Evolutionary conservation across 345 rosid species (phyloP).

Genomic region (Cochlearia excelsa): DNA sequence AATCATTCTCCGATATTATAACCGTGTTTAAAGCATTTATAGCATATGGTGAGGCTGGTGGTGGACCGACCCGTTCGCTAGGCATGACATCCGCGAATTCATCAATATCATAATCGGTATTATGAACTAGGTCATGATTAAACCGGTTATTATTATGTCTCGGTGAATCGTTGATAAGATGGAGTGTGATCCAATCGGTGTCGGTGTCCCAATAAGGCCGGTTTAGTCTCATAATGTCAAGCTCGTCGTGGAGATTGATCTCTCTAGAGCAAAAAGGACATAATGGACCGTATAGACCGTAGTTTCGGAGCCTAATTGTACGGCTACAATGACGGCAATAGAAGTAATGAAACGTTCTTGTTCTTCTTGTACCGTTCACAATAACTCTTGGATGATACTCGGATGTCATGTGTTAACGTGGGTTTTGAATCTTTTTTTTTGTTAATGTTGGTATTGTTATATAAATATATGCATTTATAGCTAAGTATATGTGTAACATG

Average conservation of each 20-base stretch:
- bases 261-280: conserved; percentile 55
- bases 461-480: conserved; percentile 12
- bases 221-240: conserved; percentile 45
- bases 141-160: conserved; percentile 1
- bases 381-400: conserved; percentile 42
- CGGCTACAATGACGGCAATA: conserved; percentile 66
- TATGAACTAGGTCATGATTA: conserved; percentile 9
- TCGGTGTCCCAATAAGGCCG: conserved; percentile 45
- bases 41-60: conserved; percentile 42
- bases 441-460: not conserved
- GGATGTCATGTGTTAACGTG: conserved; percentile 18
- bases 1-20: conserved; percentile 34
- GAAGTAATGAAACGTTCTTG: conserved; percentile 61
- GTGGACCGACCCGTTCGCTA: conserved; percentile 38
- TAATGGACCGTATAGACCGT: conserved; percentile 37
- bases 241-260: conserved; percentile 46
- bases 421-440: not conserved
- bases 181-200: conserved; percentile 58
- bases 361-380: conserved; percentile 57
- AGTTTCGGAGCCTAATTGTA: conserved; percentile 43
- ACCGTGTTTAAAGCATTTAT: conserved; percentile 52
- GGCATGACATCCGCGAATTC: conserved; percentile 30
- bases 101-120: conserved; percentile 12
- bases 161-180: conserved; percentile 29
- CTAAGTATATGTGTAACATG: conserved; percentile 20